Base-by-base conservation (phyloP, 2,329 filamentous ascomycete genomes). In the Alternaria hordeiaustralica region DNA sequence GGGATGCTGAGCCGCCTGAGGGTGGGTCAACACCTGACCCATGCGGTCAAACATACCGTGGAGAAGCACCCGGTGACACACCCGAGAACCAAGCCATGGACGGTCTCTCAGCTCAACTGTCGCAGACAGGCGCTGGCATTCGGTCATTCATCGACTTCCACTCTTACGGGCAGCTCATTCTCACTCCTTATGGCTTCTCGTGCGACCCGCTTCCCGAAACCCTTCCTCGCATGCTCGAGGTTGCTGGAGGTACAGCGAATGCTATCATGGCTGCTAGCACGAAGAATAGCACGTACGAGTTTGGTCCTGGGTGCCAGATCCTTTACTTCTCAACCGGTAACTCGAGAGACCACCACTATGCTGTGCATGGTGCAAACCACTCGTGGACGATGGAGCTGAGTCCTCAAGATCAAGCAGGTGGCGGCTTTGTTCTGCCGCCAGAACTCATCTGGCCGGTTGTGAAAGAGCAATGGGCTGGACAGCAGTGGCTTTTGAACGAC, bases 141-240 rank as follows among this genome's bases (percentile, higher is more conserved):
- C 86, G 87, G 69, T 82, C 89, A 0, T 91, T 85, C 73, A 85
- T 90, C 58, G 89, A 91, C 77, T 88, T 85, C 76, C 89, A 91
- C 78, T 84, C 85, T 1, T 91, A 89, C 74, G 85, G 84, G 23
- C 88, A 90, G 72, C 81, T 87, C 26, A 84, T 90, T 58, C 83
- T 87, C 59, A 83, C 86, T 12, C 85, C 82, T 1, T 90, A 88
- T 67, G 88, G 88, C n/a, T 78, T 80, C 46, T 77, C 84, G 2
- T 73, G 71, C 53, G 70, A 72, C 30, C 69, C 69, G 7, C 66
- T 72, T 2, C 77, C 80, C 23, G 85, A 87, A 64, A 82, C 89
- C 0, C 85, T 86, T 4, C 73, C 75, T 13, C 79, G 82, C 9
- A 81, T 82, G 25, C 82, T 83, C 6, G 78, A 82, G 5, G 71